Conservation (phyloP, 352 stramenopile genomes). For the Halophytophthora polymorphica region DNA sequence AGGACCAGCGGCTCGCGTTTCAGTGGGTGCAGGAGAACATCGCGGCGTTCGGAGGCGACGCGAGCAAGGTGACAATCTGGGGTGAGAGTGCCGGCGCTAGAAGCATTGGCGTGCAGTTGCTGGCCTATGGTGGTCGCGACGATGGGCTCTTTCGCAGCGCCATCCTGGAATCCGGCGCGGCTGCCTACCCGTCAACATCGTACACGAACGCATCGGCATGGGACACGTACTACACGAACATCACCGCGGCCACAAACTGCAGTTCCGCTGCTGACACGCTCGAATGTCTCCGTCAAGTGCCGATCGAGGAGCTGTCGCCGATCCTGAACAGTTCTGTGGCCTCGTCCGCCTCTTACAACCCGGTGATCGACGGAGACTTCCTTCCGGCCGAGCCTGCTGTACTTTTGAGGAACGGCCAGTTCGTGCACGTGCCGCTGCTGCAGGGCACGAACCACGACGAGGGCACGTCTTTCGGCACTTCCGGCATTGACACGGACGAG, state of each 20-base stretch:
- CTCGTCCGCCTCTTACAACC: constrained; percentile 11
- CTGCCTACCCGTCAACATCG: constrained; percentile 13
- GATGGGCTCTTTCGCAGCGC: constrained; percentile 24
- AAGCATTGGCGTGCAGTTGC: constrained; percentile 27
- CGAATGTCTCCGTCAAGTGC: constrained; percentile 26
- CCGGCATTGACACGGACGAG: constrained; percentile 19
- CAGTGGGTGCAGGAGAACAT: constrained; percentile 87
- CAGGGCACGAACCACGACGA: constrained; percentile 29
- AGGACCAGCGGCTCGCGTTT: constrained; percentile 81
- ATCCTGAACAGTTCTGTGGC: constrained; percentile 22
- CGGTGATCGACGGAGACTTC: constrained; percentile 29
- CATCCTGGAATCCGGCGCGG: constrained; percentile 25
- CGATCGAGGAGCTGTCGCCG: constrained; percentile 17
- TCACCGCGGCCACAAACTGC: constrained; percentile 21
- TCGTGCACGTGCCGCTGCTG: constrained; percentile 30
- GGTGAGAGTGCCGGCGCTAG: constrained; percentile 76
- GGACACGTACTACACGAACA: constrained; percentile 24
- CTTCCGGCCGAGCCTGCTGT: constrained; percentile 15
- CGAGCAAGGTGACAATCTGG: constrained; percentile 80
- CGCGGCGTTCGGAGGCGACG: constrained; percentile 74
- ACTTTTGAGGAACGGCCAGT: constrained; percentile 22
- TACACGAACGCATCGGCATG: constrained; percentile 23
- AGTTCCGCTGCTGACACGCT: constrained; percentile 18
- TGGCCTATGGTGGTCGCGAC: constrained; percentile 25
- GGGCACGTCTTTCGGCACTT: constrained; percentile 23